These are phyloP conservation scores for Fonsecaea monophora DNA, from an alignment of 2,329 filamentous ascomycete species.

Conservation along the genomic window DNA sequence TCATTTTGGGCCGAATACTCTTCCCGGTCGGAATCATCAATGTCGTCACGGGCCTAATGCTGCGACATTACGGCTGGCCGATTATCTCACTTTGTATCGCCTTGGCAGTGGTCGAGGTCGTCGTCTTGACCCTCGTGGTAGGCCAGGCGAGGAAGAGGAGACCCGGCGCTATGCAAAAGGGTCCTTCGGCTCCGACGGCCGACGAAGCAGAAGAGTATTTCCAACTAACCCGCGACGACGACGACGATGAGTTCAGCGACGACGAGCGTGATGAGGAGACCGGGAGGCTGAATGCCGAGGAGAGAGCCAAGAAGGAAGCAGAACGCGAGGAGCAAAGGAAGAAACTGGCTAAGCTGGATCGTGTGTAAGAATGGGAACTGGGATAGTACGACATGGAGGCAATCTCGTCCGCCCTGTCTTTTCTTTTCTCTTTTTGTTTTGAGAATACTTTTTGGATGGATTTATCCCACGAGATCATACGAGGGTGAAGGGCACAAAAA, in stretches of 20 bases:
- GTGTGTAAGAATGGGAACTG: conserved; percentile 23
- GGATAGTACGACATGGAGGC: neutral
- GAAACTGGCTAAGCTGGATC: conserved; percentile 36
- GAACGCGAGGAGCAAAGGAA: conserved; percentile 35
- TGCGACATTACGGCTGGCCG: conserved; percentile 40
- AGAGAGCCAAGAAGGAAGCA: conserved; percentile 28
- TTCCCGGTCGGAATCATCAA: conserved; percentile 42
- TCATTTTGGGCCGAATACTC: conserved; percentile 42
- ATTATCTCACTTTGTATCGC: conserved; percentile 34
- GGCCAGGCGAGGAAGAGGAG: conserved; percentile 25
- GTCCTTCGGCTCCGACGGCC: conserved; percentile 23
- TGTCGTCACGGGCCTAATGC: conserved; percentile 35
- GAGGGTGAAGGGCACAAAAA: too few relatives aligned
- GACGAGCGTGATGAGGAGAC: conserved; percentile 31
- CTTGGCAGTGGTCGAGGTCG: conserved; percentile 35
- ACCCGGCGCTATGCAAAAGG: conserved; percentile 25
- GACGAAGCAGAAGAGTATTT: conserved; percentile 42
- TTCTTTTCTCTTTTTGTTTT: too few relatives aligned
- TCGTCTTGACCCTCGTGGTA: conserved; percentile 33
- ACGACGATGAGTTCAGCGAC: conserved; percentile 32
- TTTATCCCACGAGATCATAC: too few relatives aligned
- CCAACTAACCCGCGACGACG: conserved; percentile 39
- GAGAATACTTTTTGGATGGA: too few relatives aligned
- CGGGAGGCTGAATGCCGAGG: conserved; percentile 18
- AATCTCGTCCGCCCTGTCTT: too few relatives aligned